phyloP scores from a whole-genome alignment of 805 yeast genomes.

The Lachancea dasiensis region DNA sequence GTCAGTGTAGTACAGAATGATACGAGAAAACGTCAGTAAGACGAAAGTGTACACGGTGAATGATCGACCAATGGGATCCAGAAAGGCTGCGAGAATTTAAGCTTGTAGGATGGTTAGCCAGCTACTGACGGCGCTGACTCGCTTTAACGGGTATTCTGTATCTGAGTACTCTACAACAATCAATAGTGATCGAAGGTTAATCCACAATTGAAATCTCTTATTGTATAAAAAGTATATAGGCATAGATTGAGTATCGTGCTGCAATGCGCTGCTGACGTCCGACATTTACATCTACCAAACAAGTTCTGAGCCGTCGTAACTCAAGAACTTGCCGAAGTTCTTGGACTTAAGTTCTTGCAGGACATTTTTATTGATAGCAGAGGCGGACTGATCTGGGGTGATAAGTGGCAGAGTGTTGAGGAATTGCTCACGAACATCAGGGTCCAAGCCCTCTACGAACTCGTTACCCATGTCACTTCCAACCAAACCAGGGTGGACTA shows the following conservation, averaged over 20 bases:
- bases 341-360: slow-evolving; percentile 19
- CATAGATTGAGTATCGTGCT: neutral
- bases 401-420: slow-evolving; percentile 6
- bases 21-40: too few relatives aligned
- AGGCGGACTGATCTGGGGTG: slow-evolving; percentile 27
- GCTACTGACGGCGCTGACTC: too few relatives aligned
- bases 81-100: too few relatives aligned
- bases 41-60: too few relatives aligned
- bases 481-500: slow-evolving; percentile 38
- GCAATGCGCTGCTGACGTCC: too few relatives aligned
- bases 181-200: too few relatives aligned
- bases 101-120: too few relatives aligned
- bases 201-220: too few relatives aligned
- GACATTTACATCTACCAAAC: neutral
- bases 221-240: neutral
- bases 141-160: too few relatives aligned
- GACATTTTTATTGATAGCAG: slow-evolving; percentile 10
- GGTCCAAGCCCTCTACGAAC: neutral
- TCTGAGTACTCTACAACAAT: too few relatives aligned
- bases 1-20: too few relatives aligned
- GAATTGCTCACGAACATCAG: slow-evolving; percentile 5
- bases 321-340: slow-evolving; percentile 27
- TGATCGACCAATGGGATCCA: too few relatives aligned
- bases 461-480: slow-evolving; percentile 31
- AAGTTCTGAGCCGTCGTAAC: slow-evolving; percentile 20